Evolutionary conservation across 2,329 filamentous ascomycete species (phyloP).

Genomic region (Neopestalotiopsis sp.): DNA sequence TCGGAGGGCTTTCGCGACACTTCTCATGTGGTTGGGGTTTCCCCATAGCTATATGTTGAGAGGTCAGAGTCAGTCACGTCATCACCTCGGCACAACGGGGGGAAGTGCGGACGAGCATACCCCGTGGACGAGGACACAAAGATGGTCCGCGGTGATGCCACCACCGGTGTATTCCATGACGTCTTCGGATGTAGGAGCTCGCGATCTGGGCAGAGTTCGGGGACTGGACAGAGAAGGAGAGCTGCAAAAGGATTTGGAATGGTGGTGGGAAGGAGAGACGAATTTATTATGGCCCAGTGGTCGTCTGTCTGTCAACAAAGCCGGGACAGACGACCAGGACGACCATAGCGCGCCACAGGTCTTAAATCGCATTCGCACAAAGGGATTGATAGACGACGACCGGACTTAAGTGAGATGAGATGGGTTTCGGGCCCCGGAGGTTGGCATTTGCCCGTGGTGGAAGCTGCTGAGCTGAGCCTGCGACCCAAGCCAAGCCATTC

Average conservation of each 20-base stretch:
- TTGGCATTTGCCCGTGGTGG: slow-evolving; percentile 1
- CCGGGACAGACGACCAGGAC: neutral
- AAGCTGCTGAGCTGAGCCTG: neutral
- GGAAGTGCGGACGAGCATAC: slow-evolving; percentile 51
- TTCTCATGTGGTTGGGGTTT: slow-evolving; percentile 74
- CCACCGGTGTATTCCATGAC: slow-evolving; percentile 58
- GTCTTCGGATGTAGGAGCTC: slow-evolving; percentile 7
- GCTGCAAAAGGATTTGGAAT: neutral
- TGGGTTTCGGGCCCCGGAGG: slow-evolving; percentile 13
- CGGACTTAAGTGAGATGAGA: slow-evolving; percentile 5
- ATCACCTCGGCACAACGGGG: slow-evolving; percentile 21
- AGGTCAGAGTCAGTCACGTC: slow-evolving; percentile 27
- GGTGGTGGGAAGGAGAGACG: neutral
- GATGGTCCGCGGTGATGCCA: slow-evolving; percentile 65
- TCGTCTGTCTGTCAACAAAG: slow-evolving; percentile 4
- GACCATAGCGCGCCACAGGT: slow-evolving; percentile 11
- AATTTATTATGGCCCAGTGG: slow-evolving; percentile 8
- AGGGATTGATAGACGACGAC: neutral
- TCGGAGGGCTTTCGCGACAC: slow-evolving; percentile 69
- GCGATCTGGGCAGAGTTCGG: neutral
- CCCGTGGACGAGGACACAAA: slow-evolving; percentile 80
- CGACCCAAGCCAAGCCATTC: neutral
- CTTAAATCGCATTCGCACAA: slow-evolving; percentile 14
- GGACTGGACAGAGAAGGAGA: neutral
- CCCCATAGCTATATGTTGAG: slow-evolving; percentile 69